Percentiles rank a stretch among this genome's conserved stretches.
Conservation (phyloP, 1,284 basidiomycete genomes). For the Cutaneotrichosporon sp. region DNA sequence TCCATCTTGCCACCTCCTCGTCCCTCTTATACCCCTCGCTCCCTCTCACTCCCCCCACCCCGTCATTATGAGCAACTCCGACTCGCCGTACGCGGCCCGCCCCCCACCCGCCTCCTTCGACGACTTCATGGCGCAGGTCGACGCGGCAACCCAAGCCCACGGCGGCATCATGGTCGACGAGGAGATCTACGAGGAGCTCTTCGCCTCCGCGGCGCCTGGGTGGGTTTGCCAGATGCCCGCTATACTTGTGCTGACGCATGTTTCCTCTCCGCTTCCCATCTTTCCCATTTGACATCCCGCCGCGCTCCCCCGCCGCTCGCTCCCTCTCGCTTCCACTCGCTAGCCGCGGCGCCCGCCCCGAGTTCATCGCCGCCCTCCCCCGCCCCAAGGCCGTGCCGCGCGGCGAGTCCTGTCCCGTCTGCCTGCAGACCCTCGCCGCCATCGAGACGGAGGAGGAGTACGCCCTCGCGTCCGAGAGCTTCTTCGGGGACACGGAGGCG, state of each 20-base stretch:
- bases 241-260: no score
- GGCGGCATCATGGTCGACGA: constrained; percentile 26
- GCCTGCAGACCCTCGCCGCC: constrained; percentile 21
- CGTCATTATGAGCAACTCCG: constrained; percentile 3
- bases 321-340: background rate
- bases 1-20: no score
- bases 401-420: constrained; percentile 24
- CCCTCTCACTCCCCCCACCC: no score
- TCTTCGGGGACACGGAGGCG: constrained; percentile 19
- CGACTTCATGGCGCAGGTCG: constrained; percentile 21
- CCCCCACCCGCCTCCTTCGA: constrained; percentile 16
- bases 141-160: constrained; percentile 6
- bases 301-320: background rate
- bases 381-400: constrained; percentile 8
- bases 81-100: constrained; percentile 15
- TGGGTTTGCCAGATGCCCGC: no score
- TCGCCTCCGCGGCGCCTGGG: constrained; percentile 14
- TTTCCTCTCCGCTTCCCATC: no score
- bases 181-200: constrained; percentile 29
- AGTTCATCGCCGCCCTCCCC: constrained; percentile 22
- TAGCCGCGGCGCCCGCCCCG: constrained; percentile 19
- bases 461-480: constrained; percentile 26
- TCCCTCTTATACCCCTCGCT: no score
- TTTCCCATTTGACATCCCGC: no score
- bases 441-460: constrained; percentile 33